Evolutionary conservation across 192 early-diverging fungal genomes (phyloP).

Genomic region (Umbelopsis sp.): DNA sequence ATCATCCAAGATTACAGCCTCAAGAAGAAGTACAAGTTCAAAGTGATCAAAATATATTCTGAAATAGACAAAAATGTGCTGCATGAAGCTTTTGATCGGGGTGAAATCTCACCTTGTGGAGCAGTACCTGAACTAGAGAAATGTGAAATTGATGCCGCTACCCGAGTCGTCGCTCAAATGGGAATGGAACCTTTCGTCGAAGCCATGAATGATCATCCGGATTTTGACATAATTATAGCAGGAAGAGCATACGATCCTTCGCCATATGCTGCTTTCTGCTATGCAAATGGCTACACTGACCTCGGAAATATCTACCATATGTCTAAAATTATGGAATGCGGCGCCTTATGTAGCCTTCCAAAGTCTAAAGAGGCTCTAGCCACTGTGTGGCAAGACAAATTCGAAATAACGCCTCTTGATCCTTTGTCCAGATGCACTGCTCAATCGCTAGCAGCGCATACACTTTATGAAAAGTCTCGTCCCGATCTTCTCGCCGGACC

Average conservation of each 20-base stretch:
- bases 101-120: background rate
- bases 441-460: slow-evolving; percentile 23
- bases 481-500: slow-evolving; percentile 23
- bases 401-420: background rate
- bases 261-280: slow-evolving; percentile 26
- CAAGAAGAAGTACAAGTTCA: background rate
- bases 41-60: slow-evolving; percentile 7
- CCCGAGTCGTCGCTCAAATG: slow-evolving; percentile 24
- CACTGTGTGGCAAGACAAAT: slow-evolving; percentile 18
- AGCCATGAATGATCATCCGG: slow-evolving; percentile 18
- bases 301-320: slow-evolving; percentile 23
- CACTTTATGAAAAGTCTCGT: slow-evolving; percentile 23
- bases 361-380: slow-evolving; percentile 25
- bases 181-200: slow-evolving; percentile 26
- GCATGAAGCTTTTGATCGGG: background rate
- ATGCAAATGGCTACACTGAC: slow-evolving; percentile 16
- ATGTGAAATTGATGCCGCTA: slow-evolving; percentile 2
- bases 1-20: slow-evolving; percentile 1
- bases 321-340: slow-evolving; percentile 32
- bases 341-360: slow-evolving; percentile 19
- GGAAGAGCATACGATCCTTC: slow-evolving; percentile 26
- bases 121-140: slow-evolving; percentile 1
- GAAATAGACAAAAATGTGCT: background rate
- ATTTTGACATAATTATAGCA: slow-evolving; percentile 23
- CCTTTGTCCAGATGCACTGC: background rate